Evolutionary conservation across 129 eudicot genomes (phyloP), one percentile per base, ranked within the genome.

Genomic region (Escallonia rubra): DNA sequence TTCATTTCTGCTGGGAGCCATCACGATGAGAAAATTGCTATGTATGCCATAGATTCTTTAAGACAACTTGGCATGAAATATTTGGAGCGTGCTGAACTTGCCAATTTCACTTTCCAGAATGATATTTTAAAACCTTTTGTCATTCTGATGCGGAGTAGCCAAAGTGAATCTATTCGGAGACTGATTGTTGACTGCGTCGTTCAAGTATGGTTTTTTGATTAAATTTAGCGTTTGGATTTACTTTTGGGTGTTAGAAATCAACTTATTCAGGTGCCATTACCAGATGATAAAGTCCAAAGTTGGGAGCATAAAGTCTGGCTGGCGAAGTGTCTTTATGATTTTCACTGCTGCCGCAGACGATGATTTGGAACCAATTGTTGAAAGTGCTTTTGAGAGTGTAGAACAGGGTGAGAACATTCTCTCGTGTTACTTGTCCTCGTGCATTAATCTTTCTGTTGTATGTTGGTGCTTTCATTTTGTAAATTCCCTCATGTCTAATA

Each of bases 261-360:
- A 50, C 68, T 61, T 61, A 66, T 45, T 71, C 68, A 49, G 10
- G 7, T 61, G 48, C 9, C 46, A 39, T 15, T 42, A 52, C 72
- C 83, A 92, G 95, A 87, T 89, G 96, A 89, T 93, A 53, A 93
- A 89, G 78, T 93, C 99, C 6, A 89, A 93, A 80, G 99, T 86
- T 68, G 96, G 90, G 74, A 86, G 86, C 88, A 93, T 93, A 61
- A 93, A 93, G 77, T 89, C 96, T 48, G 99, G 99, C 41, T 93
- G 99, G 99, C 83, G 93, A 74, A 89, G 99, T 76, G 96, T 93
- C 52, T 93, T 93, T 73, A 82, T 93, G 96, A 79, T 93, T 67
- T 93, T 93, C 80, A 86, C 99, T 41, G 99, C 96, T 56, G 99
- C 99, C 59, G 99, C 99, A 53, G 99, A 78, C 69, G 96, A 93